Percentiles rank a stretch among this genome's conserved stretches.
phyloP scores from a whole-genome alignment of 768 basidiomycete genomes.

The Naganishia kalamii region DNA sequence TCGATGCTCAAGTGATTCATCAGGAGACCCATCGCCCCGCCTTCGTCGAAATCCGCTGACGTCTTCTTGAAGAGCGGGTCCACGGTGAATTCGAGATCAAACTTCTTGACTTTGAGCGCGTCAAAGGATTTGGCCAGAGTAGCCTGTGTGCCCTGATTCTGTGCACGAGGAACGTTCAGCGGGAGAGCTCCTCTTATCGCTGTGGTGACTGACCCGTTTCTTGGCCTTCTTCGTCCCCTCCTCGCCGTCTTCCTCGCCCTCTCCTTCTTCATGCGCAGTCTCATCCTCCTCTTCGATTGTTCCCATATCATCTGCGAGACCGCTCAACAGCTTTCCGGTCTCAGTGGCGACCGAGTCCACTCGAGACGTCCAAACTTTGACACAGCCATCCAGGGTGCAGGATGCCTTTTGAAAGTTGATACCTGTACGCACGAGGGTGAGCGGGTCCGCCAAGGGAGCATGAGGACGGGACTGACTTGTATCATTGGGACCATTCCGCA shows the following conservation, averaged over 20 bases:
- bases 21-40: slow-evolving; percentile 85
- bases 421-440: slow-evolving; percentile 24
- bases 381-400: slow-evolving; percentile 93
- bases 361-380: slow-evolving; percentile 98
- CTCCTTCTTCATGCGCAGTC: slow-evolving; percentile 36
- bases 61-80: slow-evolving; percentile 98
- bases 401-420: slow-evolving; percentile 99
- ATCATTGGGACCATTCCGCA: slow-evolving; percentile 86
- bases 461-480: slow-evolving; percentile 34
- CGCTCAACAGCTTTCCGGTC: slow-evolving; percentile 87
- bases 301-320: slow-evolving; percentile 61
- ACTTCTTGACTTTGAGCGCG: slow-evolving; percentile 79
- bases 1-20: slow-evolving; percentile 94
- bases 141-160: slow-evolving; percentile 58
- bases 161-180: not conserved
- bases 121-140: slow-evolving; percentile 82
- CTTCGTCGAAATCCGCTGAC: slow-evolving; percentile 96
- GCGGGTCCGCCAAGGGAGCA: not conserved
- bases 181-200: slow-evolving; percentile 36
- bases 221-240: slow-evolving; percentile 40
- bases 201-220: slow-evolving; percentile 23
- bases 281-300: slow-evolving; percentile 60
- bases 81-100: slow-evolving; percentile 90
- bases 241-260: slow-evolving; percentile 50
- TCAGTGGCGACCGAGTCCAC: slow-evolving; percentile 96